Conservation (phyloP, 31 red algal species). For the Porphyra umbilicalis region DNA sequence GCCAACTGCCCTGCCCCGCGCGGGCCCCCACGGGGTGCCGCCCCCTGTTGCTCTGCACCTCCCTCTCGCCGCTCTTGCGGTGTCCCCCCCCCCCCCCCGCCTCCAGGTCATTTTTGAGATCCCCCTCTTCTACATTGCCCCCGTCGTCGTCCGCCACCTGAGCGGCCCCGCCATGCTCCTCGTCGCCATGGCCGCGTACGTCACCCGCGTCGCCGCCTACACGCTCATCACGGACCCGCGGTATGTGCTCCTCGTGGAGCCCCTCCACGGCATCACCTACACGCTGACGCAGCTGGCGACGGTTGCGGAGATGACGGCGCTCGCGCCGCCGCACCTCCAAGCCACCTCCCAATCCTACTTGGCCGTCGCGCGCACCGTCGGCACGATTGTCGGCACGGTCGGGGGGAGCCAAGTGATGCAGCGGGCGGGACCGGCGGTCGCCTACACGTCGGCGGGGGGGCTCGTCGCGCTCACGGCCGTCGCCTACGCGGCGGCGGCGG, state of each 20-base stretch:
- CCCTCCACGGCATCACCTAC: slow-evolving; percentile 64
- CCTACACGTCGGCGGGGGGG: too few species aligned
- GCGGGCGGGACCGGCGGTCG: not conserved
- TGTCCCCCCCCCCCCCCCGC: not conserved
- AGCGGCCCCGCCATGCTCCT: slow-evolving; percentile 28
- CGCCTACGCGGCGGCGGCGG: too few species aligned
- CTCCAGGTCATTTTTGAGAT: slow-evolving; percentile 43
- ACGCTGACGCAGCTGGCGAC: slow-evolving; percentile 22
- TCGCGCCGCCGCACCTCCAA: slow-evolving; percentile 22
- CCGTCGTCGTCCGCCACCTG: slow-evolving; percentile 12
- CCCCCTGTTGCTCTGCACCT: too few species aligned
- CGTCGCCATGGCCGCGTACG: slow-evolving; percentile 23
- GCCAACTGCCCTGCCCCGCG: too few species aligned
- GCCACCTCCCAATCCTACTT: slow-evolving; percentile 36
- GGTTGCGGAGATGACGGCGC: slow-evolving; percentile 30
- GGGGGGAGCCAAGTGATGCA: not conserved
- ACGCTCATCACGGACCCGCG: slow-evolving; percentile 39
- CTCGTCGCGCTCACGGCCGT: too few species aligned
- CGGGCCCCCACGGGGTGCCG: too few species aligned
- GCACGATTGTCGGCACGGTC: not conserved
- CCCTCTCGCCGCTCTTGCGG: too few species aligned
- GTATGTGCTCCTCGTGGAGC: slow-evolving; percentile 55
- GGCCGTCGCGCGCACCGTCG: not conserved
- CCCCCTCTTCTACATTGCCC: slow-evolving; percentile 35
- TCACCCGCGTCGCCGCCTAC: slow-evolving; percentile 29